Conservation (phyloP, 176 grass and related monocot genomes). For the Zea mays region Zm-B73-REFERENCE-NAM-5.0 NC_050099.1:151004501-151005000, state of each 20-base stretch:
- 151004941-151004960: not conserved
- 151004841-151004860: not conserved
- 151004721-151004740: not conserved
- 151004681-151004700: not conserved
- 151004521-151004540: no score
- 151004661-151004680: not conserved
- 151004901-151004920: not conserved
- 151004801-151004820: not conserved
- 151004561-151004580: no score
- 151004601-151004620: not conserved
- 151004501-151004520: no score
- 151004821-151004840: slow-evolving; percentile 13
- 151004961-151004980: not conserved
- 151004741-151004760: not conserved
- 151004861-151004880: not conserved
- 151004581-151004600: no score
- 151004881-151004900: not conserved
- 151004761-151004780: slow-evolving; percentile 10
- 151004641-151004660: not conserved
- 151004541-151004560: no score
- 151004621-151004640: not conserved
- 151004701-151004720: not conserved
- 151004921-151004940: not conserved
- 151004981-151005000: no score
- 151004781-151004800: not conserved